Conservation (phyloP, 495 filamentous ascomycete species). For the Durotheca rogersii region DNA sequence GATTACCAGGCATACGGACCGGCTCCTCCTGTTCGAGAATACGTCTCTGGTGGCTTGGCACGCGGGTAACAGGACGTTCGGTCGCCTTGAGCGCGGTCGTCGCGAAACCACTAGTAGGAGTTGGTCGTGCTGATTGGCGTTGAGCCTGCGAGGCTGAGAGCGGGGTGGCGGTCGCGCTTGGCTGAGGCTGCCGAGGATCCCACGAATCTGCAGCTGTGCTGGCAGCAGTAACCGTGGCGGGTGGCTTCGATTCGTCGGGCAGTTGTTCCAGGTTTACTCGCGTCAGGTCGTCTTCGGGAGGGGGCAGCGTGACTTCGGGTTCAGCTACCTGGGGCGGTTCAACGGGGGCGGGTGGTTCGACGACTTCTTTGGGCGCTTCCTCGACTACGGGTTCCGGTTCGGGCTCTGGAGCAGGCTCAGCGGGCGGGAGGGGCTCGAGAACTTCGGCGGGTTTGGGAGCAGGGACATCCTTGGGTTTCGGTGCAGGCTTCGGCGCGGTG, state of each 20-base stretch:
- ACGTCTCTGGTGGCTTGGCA: slow-evolving; percentile 75
- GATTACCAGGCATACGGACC: slow-evolving; percentile 98
- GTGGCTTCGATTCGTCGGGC: slow-evolving; percentile 71
- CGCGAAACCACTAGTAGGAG: slow-evolving; percentile 68
- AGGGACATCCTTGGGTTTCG: slow-evolving; percentile 49
- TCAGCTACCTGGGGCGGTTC: slow-evolving; percentile 43
- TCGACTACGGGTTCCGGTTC: slow-evolving; percentile 38
- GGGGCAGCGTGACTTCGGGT: slow-evolving; percentile 57
- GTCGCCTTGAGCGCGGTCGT: slow-evolving; percentile 77
- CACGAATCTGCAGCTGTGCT: slow-evolving; percentile 85
- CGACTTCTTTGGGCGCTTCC: slow-evolving; percentile 32
- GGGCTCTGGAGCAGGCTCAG: slow-evolving; percentile 36
- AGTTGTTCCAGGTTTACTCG: slow-evolving; percentile 89
- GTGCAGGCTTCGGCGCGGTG: slow-evolving; percentile 44
- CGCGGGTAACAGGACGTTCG: slow-evolving; percentile 55
- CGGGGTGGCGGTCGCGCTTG: slow-evolving; percentile 54
- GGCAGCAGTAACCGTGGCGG: slow-evolving; percentile 78
- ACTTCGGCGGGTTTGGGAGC: slow-evolving; percentile 42
- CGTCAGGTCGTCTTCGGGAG: slow-evolving; percentile 83
- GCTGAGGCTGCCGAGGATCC: slow-evolving; percentile 60
- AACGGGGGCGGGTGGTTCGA: slow-evolving; percentile 32
- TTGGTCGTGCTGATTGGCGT: slow-evolving; percentile 55
- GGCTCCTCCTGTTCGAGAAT: slow-evolving; percentile 93
- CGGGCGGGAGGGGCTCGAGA: slow-evolving; percentile 42
- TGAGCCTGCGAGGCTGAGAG: slow-evolving; percentile 56